These are phyloP conservation scores for Akanthomyces muscarius DNA, from an alignment of 2,329 filamentous ascomycete genomes.

Conservation along the genomic window DNA sequence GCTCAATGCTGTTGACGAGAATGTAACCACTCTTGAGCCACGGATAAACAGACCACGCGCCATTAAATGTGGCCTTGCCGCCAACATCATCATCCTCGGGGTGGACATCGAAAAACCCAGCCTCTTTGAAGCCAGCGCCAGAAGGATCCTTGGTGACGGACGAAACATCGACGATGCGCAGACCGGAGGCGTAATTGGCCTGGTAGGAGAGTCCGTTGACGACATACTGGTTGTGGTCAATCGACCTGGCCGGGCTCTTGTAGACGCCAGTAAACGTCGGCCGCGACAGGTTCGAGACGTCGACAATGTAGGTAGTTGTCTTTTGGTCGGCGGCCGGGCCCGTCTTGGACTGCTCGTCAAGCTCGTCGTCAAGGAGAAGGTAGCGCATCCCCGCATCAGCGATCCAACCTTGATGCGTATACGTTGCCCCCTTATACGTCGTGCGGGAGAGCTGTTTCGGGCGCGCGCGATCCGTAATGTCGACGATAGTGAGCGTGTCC, in stretches of 20 bases:
- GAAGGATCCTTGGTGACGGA: constrained; percentile 39
- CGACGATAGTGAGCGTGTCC: constrained; percentile 50
- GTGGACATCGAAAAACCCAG: constrained; percentile 48
- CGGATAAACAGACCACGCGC: constrained; percentile 47
- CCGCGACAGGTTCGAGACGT: constrained; percentile 40
- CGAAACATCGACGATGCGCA: constrained; percentile 37
- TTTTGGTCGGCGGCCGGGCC: constrained; percentile 39
- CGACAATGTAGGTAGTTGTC: constrained; percentile 50
- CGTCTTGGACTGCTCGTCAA: constrained; percentile 42
- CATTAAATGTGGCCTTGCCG: constrained; percentile 38
- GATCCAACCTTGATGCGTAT: constrained; percentile 57
- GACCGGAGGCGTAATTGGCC: constrained; percentile 47
- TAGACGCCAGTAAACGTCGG: constrained; percentile 42
- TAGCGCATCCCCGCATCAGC: constrained; percentile 44
- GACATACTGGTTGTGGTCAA: constrained; percentile 49
- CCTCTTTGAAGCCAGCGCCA: constrained; percentile 42
- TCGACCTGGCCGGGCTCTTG: constrained; percentile 36
- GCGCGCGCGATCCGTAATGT: constrained; percentile 46
- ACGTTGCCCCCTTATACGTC: constrained; percentile 52
- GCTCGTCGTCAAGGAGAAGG: constrained; percentile 50
- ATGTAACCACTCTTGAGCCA: constrained; percentile 47
- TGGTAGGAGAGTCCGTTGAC: constrained; percentile 43
- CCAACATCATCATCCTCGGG: constrained; percentile 44
- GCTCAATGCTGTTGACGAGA: constrained; percentile 50
- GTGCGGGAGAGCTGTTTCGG: constrained; percentile 48